These are phyloP conservation scores for Gossypium sturtianum DNA, from an alignment of 345 rosid genomes.

Conservation along the genomic window DNA sequence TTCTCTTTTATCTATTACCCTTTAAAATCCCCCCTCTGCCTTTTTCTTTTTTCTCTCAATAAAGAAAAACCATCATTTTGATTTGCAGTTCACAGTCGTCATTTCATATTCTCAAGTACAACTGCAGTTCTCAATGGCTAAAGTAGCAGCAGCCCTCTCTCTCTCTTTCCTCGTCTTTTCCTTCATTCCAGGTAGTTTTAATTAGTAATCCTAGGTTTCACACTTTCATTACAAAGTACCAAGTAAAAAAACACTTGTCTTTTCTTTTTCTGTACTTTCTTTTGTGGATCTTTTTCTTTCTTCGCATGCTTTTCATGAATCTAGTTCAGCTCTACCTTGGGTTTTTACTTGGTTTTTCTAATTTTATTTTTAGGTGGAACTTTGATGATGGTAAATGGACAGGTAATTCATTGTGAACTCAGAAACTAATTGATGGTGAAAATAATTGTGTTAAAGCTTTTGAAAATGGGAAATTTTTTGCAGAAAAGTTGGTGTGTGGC, in stretches of 20 bases:
- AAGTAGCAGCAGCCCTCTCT: constrained; percentile 6
- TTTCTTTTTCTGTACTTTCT: neutral
- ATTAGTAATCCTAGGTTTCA: constrained; percentile 2
- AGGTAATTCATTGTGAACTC: constrained; percentile 26
- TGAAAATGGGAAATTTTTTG: neutral
- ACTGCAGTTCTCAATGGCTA: constrained; percentile 15
- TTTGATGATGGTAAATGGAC: constrained; percentile 31
- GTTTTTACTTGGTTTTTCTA: neutral
- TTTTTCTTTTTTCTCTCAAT: neutral
- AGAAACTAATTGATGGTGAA: neutral
- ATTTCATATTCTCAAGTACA: neutral
- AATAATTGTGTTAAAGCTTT: neutral
- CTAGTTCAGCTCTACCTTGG: neutral
- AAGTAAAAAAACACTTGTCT: neutral
- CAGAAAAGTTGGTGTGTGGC: constrained; percentile 74
- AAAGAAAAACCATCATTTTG: neutral
- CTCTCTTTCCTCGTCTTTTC: constrained; percentile 20
- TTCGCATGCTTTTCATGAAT: neutral
- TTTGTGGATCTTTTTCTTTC: neutral
- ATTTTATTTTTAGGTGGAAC: constrained; percentile 21
- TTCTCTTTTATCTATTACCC: neutral
- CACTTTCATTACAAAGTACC: neutral
- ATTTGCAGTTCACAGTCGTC: neutral
- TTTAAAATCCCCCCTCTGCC: neutral
- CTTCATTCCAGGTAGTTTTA: constrained; percentile 26